Base-by-base conservation (phyloP, 1,284 basidiomycete species). In the Calocybe gambosa region DNA sequence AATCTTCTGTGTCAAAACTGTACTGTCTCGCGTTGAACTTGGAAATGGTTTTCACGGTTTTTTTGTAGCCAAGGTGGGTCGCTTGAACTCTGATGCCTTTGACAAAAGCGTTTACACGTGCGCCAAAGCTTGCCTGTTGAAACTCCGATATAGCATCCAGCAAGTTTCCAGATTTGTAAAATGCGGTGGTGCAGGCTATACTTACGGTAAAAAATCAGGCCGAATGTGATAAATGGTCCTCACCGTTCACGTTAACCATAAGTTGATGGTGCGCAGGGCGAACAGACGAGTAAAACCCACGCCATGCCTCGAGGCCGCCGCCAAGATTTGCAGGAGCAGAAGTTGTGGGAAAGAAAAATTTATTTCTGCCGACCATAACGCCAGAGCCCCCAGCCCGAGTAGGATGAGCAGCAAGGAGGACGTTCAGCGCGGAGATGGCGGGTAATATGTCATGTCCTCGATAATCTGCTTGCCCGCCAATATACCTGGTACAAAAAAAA, bases 161-260 rank as follows among this genome's bases (percentile, higher is more conserved):
- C 2, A 89, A 67, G 52, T 82, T 85, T 10, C 78, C 77, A 0
- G 77, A 69, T 2, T 61, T 71, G 57, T 89, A 87, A 58, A 89
- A 89, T 1, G 85, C 85, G 0, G 85, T 85, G 13, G 83, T 85
- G 57, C 82, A 85, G 1, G 81, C 81, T 74, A 43, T 23, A 40
- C 3, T 40, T 49, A 10, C 42, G n/a, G n/a, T n/a, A n/a, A n/a
- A n/a, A n/a, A 42, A 34, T 33, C 31, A 45, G 39, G 6, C 19
- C 16, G 6, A 19, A 39, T 23, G 21, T n/a, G 12, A 12, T 10
- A 20, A 33, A 25, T 9, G 15, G 8, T 16, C 53, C 63, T 48
- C 38, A 73, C 73, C 71, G 50, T 89, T 87, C 45, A 89, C 78
- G 54, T 89, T 89, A 25, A 88, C 81, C 82, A 87, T 83, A 25